Base-by-base conservation (phyloP, 106 monocot genomes). In the Dendrobium catenatum region DNA sequence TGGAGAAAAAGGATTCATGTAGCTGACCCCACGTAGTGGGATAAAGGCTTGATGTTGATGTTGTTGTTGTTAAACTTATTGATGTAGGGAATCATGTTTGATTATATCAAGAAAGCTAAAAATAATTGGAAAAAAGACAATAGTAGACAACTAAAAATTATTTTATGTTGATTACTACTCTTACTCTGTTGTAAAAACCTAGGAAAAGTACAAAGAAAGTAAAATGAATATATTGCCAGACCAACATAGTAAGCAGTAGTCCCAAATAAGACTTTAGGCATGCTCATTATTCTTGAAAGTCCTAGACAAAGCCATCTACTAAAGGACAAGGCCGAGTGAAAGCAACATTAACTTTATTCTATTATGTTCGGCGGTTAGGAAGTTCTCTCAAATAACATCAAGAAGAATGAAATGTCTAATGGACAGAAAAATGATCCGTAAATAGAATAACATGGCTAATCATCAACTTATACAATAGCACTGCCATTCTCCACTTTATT, bases 381-480 rank as follows among this genome's bases (percentile, higher is more conserved):
- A 74, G 37, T 9, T 27, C 43, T 79, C 66, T 59, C 80, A 79
- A 75, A 81, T 84, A 75, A 6, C 72, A 83, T 78, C 74, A 54
- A 81, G 58, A 31, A 77, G 54, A 79, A 29, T 55, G 31, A 37
- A 77, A 85, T 88, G 46, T 85, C 77, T 55, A 55, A 73, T 33
- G 70, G 27, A 68, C 68, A 27, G 29, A 27, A 68, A 68, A 68
- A 68, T 29, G 31, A 29, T 31, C 15, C 70, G 4, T 15, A 37
- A 70, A 70, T 16, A 70, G 70, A 70, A 70, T 40, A 77, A 74
- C 31, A 81, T 22, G 74, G 15, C 31, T 77, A 70, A 2, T 70
- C 4, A 37, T 70, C 16, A 70, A 70, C 37, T 70, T 33, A 29
- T 16, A 70, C 37, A 70, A 33, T 70, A 70, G 24, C 13, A 4